These are phyloP conservation scores for Aspergillus jensenii DNA, from an alignment of 2,329 filamentous ascomycete species.

Conservation along the genomic window DNA sequence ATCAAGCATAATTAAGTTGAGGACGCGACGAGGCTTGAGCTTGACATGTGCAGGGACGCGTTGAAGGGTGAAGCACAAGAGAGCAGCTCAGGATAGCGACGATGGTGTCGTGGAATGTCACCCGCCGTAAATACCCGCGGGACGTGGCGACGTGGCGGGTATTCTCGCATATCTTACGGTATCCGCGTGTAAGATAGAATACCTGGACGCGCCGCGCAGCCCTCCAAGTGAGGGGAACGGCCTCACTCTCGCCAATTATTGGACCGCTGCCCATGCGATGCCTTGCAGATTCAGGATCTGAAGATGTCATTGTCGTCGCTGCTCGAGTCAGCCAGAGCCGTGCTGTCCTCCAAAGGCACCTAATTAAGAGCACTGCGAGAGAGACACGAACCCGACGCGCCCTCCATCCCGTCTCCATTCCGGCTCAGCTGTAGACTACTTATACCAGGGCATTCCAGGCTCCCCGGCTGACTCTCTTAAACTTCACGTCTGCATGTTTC, in stretches of 20 bases:
- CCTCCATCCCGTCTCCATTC: conserved; percentile 1
- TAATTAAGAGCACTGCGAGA: not conserved
- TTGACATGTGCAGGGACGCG: conserved; percentile 16
- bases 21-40: conserved; percentile 6
- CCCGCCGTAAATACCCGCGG: not conserved
- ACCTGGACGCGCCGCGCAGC: not conserved
- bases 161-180: not conserved
- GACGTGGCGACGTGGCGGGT: not conserved
- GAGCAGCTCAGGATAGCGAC: not conserved
- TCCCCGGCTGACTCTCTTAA: not conserved
- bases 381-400: conserved; percentile 18
- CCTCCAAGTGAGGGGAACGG: conserved; percentile 11
- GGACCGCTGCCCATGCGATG: conserved; percentile 5
- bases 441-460: conserved; percentile 5
- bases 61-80: conserved; percentile 17
- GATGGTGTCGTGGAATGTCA: conserved; percentile 4
- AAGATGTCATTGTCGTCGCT: not conserved
- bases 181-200: not conserved
- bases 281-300: conserved; percentile 9
- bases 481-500: conserved; percentile 14
- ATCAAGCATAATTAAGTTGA: conserved; percentile 5
- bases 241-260: conserved; percentile 3
- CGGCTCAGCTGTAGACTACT: conserved; percentile 5
- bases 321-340: not conserved
- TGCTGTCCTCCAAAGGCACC: no score